Base-by-base conservation (phyloP, 2,329 filamentous ascomycete genomes). In the Aspergillus fructus region DNA sequence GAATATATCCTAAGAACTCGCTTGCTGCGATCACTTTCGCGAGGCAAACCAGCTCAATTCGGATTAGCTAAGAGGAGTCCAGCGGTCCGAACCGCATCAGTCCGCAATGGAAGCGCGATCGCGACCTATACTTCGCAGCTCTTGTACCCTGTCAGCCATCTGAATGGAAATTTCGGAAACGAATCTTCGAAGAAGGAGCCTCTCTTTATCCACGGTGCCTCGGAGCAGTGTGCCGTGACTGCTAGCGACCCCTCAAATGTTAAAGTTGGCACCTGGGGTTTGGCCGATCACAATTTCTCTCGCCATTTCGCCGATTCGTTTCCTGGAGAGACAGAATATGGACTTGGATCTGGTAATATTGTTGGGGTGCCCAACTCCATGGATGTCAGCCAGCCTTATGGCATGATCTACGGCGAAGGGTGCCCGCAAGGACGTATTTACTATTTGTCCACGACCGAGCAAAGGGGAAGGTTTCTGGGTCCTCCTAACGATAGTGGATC, bases 1-100 rank as follows among this genome's bases (percentile, higher is more conserved):
- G 94, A 99, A 74, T 99, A 97, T 68, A 89, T 97, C 48, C 78
- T 96, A 56, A 85, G 94, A 47, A 97, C 92, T 2, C 85, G 91
- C 47, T 83, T 97, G 51, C 78, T 97, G 52, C 85, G 92, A 45
- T 94, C 90, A 60, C 79, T 97, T 56, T 84, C 83, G 47, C 87
- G 91, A 59, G 94, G 93, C 50, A 96, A 93, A 70, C 91, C 93
- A 39, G 69, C 73, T 9, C 68, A 58, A 77, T 83, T 65, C 15
- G 82, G 87, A 39, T 78, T 79, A 9, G 71, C 81, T 30, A 75
- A 79, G 47, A 76, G 80, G 66, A 71, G 83, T 55, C 84, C 85
- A 11, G 76, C 83, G 6, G 73, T 80, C 19, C 79, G 83, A 21
- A 74, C 78, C 30, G 76, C 77, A 21, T 81, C 84, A 17, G 81